Evolutionary conservation across 2,329 filamentous ascomycete species (phyloP), one percentile per base, ranked within the genome.

Genomic region (Diplocarpon rosae): DNA sequence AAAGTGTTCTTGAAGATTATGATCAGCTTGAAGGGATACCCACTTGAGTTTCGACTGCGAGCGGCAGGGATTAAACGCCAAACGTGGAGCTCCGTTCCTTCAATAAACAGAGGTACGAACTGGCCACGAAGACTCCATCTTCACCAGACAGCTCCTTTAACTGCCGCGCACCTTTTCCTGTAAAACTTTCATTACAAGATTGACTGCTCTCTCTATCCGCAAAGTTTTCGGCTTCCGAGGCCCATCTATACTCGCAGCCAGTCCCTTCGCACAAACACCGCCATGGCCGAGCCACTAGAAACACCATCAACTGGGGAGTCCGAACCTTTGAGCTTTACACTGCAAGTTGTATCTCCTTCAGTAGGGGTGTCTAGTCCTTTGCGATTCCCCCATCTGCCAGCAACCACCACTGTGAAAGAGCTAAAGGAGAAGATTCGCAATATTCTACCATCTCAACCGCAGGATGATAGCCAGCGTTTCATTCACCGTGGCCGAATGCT

Each of bases 401-500:
- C 66, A 33, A 63, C 65, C 1, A 76, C 72, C 1, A 78, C 74
- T 0, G 65, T 80, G 38, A 69, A 68, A 45, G 65, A 77, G 58
- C 62, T 81, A 29, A 80, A 80, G 58, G 69, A 70, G 35, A 73
- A 65, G 57, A 77, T 81, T 46, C 71, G 74, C 28, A 66, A 75
- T 53, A 56, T 60, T 3, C 58, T 80, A 34, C 62, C 67, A 17
- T 59, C 70, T 36, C 70, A 67, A 41, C 75, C 76, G 3, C 54
- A 67, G 13, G 68, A 76, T 48, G 69, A 75, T 29, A 67, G 71
- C 29, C 75, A 80, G 58, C 68, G 77, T 34, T 62, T 82, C 47
- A 81, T 82, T 31, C 71, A 80, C 54, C 67, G 72, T 34, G 78
- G 78, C 1, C 71, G 75, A 30, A 66, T 77, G 37, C 62, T 81